Evolutionary conservation across 2,329 filamentous ascomycete genomes (phyloP), one percentile per base, ranked within the genome.

Genomic region (Pleomassaria siparia): DNA sequence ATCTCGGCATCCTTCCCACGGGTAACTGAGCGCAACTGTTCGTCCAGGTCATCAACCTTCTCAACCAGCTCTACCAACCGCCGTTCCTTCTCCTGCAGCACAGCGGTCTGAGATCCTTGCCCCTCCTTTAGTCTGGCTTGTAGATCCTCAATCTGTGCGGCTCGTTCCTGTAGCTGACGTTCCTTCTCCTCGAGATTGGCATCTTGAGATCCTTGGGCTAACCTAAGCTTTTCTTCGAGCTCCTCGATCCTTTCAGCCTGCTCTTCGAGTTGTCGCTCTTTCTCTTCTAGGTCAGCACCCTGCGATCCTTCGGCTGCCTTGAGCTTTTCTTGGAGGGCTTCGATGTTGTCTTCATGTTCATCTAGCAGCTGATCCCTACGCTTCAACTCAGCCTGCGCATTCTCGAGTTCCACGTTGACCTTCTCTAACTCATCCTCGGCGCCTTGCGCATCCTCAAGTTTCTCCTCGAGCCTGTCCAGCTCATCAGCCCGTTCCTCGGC

Each of bases 401-500:
- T 58, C 13, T 67, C 69, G 22, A 73, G 47, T 25, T 73, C 66
- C 4, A 56, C 58, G 21, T 53, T 64, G 33, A 67, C 53, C 53
- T 66, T 69, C n/a, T 70, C 65, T 9, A 71, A 46, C 48, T 72
- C 69, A 18, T 69, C 66, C 22, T 68, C 60, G 16, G 59, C 53
- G 25, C 53, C 54, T 6, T 54, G 57, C 2, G 60, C 63, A 11
- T 67, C 63, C 18, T 68, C 67, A 8, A 72, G 44, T 44, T 65
- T 65, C 3, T 62, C 60, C 42, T 71, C 65, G 5, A 73, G 53
- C 13, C 60, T 56, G 24, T 67, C 58, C 9, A 73, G 43, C 46
- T 73, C 69, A 2, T 51, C 61, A 4, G 59, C 68, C 25, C 72
- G 72, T 46, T 76, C 71, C 13, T 78, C 74, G 7, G 74, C 73